Evolutionary conservation across 1,139 yeast genomes (phyloP), one percentile per base, ranked within the genome.

Genomic region (Hansenula sp.): DNA sequence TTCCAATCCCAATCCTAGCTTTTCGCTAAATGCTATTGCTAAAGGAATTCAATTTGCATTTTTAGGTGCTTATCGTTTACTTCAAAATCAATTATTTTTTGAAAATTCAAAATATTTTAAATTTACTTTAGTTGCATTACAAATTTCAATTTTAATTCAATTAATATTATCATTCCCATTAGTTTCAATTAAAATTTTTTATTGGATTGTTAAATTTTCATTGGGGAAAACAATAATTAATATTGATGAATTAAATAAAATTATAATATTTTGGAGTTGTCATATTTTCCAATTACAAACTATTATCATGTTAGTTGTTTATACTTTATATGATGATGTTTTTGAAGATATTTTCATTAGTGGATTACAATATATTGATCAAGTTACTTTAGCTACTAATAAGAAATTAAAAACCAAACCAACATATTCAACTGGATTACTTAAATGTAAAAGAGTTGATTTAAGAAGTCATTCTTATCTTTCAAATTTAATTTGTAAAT

Each of bases 31-130:
- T 4, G 39, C 54, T 3, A 27, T 48, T 2, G 19, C 45, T 1
- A 46, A 46, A 28, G 55, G 55, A 1, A 20, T 28, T 10, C 51
- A 46, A n/a, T 35, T 44, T 29, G 53, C 52, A 2, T 2, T 47
- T 2, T 25, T 50, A 7, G 52, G 52, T 2, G 37, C 38, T 3
- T 47, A 45, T 27, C 39, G 45, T 31, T 30, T 48, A 3, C 27
- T 48, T 3, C 55, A 49, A 29, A 43, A 44, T 18, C 51, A 44
- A 9, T 13, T 36, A 4, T 38, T 49, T 20, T 46, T 36, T 24
- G 47, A 46, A 24, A 42, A 39, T 21, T 17, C 49, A 10, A 37
- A 29, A 10, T 37, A 38, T 17, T 47, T 47, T 38, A 40, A 39
- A 27, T 42, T 47, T 30, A 39, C 44, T 1, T 25, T 44, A 10